phyloP scores from a whole-genome alignment of 345 rosid genomes.

The Populus nigra region DNA sequence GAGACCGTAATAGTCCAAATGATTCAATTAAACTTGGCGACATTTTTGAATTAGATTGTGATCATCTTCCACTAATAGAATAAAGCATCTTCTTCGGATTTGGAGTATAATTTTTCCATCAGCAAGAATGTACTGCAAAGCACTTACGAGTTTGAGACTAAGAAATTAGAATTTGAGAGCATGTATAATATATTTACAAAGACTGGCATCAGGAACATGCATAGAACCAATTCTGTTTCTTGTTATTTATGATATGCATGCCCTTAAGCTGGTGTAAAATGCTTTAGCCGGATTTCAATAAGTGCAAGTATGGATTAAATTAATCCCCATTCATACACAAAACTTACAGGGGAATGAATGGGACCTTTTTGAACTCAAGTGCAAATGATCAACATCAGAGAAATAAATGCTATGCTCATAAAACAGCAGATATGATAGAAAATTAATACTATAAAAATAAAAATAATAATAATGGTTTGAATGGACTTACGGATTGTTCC shows the following conservation, averaged over 20 bases:
- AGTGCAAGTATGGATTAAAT: neutral
- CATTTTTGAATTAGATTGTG: neutral
- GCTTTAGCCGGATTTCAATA: neutral
- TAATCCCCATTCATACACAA: neutral
- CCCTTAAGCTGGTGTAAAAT: neutral
- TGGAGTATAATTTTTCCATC: neutral
- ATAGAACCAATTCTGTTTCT: neutral
- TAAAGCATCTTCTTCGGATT: neutral
- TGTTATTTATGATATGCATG: neutral
- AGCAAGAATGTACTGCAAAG: neutral
- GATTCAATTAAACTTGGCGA: neutral
- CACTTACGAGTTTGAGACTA: neutral
- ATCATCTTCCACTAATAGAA: neutral
- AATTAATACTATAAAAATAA: neutral
- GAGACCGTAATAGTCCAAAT: neutral
- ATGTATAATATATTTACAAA: neutral
- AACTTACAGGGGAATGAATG: neutral
- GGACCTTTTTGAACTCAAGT: neutral
- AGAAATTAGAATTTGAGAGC: neutral
- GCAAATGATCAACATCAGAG: neutral
- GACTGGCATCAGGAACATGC: neutral
- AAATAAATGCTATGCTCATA: neutral
- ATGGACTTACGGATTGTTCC: slow-evolving; percentile 69
- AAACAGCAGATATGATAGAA: neutral
- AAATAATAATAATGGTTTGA: neutral